A percentile compares a stretch with the other conserved stretches of the same genome.
Evolutionary conservation across 257 asterid genomes (phyloP).

Genomic region (Voacanga thouarsii): DNA sequence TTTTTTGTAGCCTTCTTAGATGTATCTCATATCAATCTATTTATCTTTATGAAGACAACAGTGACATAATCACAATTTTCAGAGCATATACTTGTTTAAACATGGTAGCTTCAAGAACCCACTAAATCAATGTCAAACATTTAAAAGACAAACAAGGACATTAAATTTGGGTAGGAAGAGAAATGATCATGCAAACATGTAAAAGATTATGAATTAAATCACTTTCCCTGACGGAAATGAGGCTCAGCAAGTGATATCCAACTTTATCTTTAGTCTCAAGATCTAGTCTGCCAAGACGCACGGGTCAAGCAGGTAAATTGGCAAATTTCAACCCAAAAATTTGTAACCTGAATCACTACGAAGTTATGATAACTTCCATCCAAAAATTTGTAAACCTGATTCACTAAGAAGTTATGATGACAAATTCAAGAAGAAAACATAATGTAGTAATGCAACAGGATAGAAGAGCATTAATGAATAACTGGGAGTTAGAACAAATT

Average conservation of each 20-base stretch:
- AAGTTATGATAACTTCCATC: not conserved
- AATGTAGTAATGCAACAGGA: not conserved
- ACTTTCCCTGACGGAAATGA: not conserved
- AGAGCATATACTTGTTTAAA: not conserved
- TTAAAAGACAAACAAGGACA: not conserved
- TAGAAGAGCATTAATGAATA: not conserved
- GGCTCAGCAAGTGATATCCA: not conserved
- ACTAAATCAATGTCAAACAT: not conserved
- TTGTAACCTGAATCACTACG: not conserved
- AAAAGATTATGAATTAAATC: not conserved
- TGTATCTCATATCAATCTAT: not conserved
- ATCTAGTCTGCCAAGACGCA: not conserved
- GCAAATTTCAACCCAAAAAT: not conserved
- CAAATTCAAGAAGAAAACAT: not conserved
- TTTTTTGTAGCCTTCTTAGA: not conserved
- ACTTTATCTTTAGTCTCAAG: not conserved
- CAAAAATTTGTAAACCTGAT: too few relatives aligned
- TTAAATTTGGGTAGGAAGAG: not conserved
- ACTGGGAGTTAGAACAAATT: not conserved
- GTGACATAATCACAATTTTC: not conserved
- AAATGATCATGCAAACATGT: not conserved
- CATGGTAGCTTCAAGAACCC: not conserved
- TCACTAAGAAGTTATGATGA: too few relatives aligned
- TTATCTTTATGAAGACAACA: not conserved
- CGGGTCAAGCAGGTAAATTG: not conserved